These are phyloP conservation scores for Centaurea solstitialis DNA, from an alignment of 129 eudicot genomes.

Conservation along the genomic window DNA sequence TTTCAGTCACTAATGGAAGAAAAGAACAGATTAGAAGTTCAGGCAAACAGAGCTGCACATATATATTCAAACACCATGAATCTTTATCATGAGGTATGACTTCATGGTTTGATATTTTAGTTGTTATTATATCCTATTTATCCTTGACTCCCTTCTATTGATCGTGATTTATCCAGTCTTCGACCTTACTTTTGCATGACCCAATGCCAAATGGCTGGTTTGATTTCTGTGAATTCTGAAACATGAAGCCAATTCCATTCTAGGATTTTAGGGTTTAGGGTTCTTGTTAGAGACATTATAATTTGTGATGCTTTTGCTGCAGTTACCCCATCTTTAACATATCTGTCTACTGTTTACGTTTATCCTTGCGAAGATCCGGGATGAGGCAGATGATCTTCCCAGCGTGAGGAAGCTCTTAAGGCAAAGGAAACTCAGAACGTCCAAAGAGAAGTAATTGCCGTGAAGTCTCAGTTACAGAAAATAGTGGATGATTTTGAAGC, in stretches of 20 bases:
- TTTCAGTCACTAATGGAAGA: constrained; percentile 78
- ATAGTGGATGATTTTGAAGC: constrained; percentile 64
- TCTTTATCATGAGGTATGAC: constrained; percentile 74
- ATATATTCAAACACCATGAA: constrained; percentile 65
- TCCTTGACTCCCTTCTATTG: background rate
- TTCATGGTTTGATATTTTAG: constrained; percentile 13
- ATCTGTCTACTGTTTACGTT: constrained; percentile 8
- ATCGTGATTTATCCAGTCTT: background rate
- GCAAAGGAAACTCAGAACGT: constrained; percentile 65
- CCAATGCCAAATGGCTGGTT: background rate
- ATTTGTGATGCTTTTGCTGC: background rate
- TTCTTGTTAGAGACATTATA: background rate
- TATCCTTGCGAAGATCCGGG: constrained; percentile 46
- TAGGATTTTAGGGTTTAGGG: background rate
- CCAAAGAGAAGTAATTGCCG: constrained; percentile 45
- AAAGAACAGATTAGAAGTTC: constrained; percentile 58
- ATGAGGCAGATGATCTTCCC: constrained; percentile 78
- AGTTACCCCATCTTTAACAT: constrained; percentile 8
- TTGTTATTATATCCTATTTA: background rate
- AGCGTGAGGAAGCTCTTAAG: constrained; percentile 72
- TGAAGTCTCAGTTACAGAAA: constrained; percentile 52
- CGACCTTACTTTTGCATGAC: background rate
- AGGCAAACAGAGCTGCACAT: constrained; percentile 62
- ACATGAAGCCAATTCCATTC: background rate
- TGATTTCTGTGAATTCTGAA: background rate